Evolutionary conservation across 2,329 filamentous ascomycete species (phyloP), one percentile per base, ranked within the genome.

Genomic region (Epichloe aotearoae): DNA sequence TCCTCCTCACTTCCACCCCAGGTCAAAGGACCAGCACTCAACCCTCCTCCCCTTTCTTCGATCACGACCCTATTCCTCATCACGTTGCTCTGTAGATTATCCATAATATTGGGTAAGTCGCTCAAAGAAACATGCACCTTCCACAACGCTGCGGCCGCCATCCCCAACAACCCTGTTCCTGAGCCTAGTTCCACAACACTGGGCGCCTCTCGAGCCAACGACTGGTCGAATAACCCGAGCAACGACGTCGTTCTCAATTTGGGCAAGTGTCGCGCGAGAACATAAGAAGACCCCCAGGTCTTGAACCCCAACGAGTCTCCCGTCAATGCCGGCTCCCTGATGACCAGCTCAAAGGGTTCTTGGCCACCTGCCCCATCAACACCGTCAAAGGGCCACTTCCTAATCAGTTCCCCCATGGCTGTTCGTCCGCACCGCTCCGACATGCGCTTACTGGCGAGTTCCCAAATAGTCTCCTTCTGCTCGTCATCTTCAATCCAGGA

Each of bases 221-320:
- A 62, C 50, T 64, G 60, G 39, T 66, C 62, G 15, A 80, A 67
- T 7, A 78, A 57, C 42, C 72, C 67, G 34, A 69, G 70, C 20
- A 80, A 60, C 0, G 70, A 67, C 14, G 65, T 71, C 42, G 64
- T 66, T 7, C 62, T 66, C 39, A 82, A 69, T 12, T 61, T 61
- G 19, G 71, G 71, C 26, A 97, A 76, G 23, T 86, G 80, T 57
- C 80, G 84, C 0, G 91, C 85, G 4, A 97, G 80, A 2, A 94
- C 76, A 61, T 89, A 94, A 0, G 89, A 91, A 0, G 89, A 91
- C 1, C 86, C 93, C 93, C 93, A 97, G 0, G 93, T 98, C 67
- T 98, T 97, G 64, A 94, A 76, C 1, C 93, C 93, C 17, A 97
- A 73, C 53, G 87, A 86, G 65, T 96, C 91, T 6, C 86, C 86